Conservation (phyloP, 2,329 filamentous ascomycete genomes). For the Herpomyces periplanetae region DNA sequence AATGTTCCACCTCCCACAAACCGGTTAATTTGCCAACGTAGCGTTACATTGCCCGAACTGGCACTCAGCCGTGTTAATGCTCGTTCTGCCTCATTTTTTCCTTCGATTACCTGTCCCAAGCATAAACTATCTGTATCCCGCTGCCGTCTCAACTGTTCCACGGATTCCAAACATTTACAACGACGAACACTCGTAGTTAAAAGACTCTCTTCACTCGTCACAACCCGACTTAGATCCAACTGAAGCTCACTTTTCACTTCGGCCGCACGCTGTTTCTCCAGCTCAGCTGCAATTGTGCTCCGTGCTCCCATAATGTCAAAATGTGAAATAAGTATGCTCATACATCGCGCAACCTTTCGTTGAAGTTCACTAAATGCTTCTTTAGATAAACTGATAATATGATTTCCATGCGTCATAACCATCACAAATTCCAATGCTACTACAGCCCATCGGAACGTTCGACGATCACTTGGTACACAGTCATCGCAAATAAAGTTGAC, state of each 20-base stretch:
- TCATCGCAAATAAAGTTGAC: constrained; percentile 93
- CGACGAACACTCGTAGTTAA: constrained; percentile 33
- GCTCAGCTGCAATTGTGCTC: constrained; percentile 65
- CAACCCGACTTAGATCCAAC: constrained; percentile 29
- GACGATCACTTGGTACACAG: constrained; percentile 64
- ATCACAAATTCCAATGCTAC: constrained; percentile 81
- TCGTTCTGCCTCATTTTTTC: constrained; percentile 73
- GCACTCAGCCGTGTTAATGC: constrained; percentile 76
- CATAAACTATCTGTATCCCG: constrained; percentile 53
- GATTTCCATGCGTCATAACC: constrained; percentile 73
- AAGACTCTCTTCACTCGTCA: constrained; percentile 53
- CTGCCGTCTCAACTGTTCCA: constrained; percentile 39
- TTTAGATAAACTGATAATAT: constrained; percentile 63
- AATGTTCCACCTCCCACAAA: constrained; percentile 91
- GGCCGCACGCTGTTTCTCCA: constrained; percentile 49
- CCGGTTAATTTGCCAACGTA: constrained; percentile 95
- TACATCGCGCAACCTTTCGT: constrained; percentile 70
- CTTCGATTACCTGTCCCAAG: constrained; percentile 60
- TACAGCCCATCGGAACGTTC: constrained; percentile 90
- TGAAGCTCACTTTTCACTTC: constrained; percentile 22
- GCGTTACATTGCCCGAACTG: constrained; percentile 66
- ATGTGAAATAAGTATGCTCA: constrained; percentile 84
- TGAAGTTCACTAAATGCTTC: constrained; percentile 49
- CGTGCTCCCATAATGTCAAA: constrained; percentile 96
- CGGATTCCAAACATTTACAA: constrained; percentile 24